These are phyloP conservation scores for Tetracladium setigerum DNA, from an alignment of 495 filamentous ascomycete species.

Conservation along the genomic window DNA sequence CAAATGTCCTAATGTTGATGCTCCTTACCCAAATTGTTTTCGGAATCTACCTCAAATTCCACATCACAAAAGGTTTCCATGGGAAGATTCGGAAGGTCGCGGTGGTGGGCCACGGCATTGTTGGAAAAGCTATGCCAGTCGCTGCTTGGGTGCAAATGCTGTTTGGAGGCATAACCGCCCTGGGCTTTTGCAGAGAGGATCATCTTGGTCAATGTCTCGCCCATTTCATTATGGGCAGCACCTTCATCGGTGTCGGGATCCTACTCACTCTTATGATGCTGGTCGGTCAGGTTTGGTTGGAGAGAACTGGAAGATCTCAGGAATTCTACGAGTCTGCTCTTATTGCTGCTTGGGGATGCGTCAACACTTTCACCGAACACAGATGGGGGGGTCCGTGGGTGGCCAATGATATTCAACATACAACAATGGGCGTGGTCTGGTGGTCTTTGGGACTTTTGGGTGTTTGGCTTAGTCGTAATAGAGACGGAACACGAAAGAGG, in stretches of 20 bases:
- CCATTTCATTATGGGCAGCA: slow-evolving; percentile 97
- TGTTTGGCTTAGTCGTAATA: slow-evolving; percentile 79
- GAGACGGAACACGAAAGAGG: slow-evolving; percentile 78
- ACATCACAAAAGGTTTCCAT: slow-evolving; percentile 76
- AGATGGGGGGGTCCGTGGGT: slow-evolving; percentile 87
- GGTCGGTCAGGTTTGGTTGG: slow-evolving; percentile 82
- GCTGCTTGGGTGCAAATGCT: slow-evolving; percentile 92
- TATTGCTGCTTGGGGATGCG: slow-evolving; percentile 88
- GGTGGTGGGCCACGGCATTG: slow-evolving; percentile 66
- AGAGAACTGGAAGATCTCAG: slow-evolving; percentile 77
- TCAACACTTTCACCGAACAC: slow-evolving; percentile 98
- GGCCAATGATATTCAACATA: slow-evolving; percentile 95
- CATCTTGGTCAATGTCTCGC: slow-evolving; percentile 90
- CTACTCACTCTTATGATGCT: slow-evolving; percentile 79
- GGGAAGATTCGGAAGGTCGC: slow-evolving; percentile 65
- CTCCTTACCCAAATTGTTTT: slow-evolving; percentile 69
- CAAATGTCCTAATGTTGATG: slow-evolving; percentile 69
- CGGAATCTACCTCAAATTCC: slow-evolving; percentile 83
- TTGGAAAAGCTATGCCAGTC: slow-evolving; percentile 83
- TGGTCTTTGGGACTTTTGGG: slow-evolving; percentile 89
- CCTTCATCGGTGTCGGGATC: slow-evolving; percentile 92
- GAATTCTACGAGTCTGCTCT: slow-evolving; percentile 94
- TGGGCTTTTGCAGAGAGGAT: slow-evolving; percentile 92
- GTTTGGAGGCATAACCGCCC: slow-evolving; percentile 86
- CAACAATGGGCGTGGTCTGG: slow-evolving; percentile 95